Evolutionary conservation across 139 green algal species (phyloP).

Genomic region (Auxenochlorella pyrenoidosa): DNA sequence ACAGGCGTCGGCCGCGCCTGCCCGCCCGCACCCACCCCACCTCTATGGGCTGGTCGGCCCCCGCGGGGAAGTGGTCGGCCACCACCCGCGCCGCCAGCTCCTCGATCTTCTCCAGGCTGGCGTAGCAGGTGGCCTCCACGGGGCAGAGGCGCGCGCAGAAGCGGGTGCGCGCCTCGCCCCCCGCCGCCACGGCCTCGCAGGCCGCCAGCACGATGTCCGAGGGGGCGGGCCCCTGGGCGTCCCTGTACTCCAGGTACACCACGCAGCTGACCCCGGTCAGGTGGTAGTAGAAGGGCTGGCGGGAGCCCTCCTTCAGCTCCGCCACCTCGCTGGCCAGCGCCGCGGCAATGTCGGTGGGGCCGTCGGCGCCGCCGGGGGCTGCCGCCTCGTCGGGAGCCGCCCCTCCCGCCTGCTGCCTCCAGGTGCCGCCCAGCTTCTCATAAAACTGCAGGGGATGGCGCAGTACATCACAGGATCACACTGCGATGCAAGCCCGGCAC

Average conservation of each 20-base stretch:
- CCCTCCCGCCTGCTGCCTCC: neutral
- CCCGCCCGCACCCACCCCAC: neutral
- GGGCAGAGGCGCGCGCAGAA: constrained; percentile 61
- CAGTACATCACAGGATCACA: neutral
- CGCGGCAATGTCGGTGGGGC: constrained; percentile 41
- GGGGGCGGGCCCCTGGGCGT: constrained; percentile 38
- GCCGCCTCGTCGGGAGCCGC: neutral
- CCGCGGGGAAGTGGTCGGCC: constrained; percentile 46
- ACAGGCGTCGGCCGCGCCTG: no score
- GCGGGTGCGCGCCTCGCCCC: constrained; percentile 39
- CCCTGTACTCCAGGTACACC: constrained; percentile 46
- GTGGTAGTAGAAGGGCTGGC: constrained; percentile 43
- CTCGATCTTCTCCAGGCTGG: constrained; percentile 53
- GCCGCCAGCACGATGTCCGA: constrained; percentile 14
- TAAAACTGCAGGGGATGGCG: constrained; percentile 36
- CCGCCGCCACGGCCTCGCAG: constrained; percentile 20
- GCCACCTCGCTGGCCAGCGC: constrained; percentile 57
- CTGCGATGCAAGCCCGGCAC: neutral
- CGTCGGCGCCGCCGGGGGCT: neutral
- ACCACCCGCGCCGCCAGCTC: constrained; percentile 42
- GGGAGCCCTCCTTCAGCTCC: constrained; percentile 42
- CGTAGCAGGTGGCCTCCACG: constrained; percentile 50
- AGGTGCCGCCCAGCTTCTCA: constrained; percentile 40
- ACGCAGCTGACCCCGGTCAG: constrained; percentile 34
- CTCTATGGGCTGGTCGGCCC: constrained; percentile 11